Base-by-base conservation (phyloP, 768 basidiomycete species). In the Collybiopsis confluens region DNA sequence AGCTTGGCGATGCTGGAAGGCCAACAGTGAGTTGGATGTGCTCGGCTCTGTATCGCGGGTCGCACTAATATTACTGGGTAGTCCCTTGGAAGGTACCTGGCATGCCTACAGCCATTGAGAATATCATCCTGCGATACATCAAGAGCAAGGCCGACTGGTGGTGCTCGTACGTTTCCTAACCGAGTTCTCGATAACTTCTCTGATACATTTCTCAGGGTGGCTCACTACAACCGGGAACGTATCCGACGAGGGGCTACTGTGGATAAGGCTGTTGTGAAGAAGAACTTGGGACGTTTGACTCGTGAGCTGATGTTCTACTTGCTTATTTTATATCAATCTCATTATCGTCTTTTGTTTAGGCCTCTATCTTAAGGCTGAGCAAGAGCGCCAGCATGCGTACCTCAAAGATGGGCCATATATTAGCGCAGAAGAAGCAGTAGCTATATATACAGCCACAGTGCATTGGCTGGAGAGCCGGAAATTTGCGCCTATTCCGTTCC, bases 141-240 rank as follows among this genome's bases (percentile, higher is more conserved):
- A 99, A 99, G 79, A 90, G 88, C 73, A 99, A 99, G 77, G 91
- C 95, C 20, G 96, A 99, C 67, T 98, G 96, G 96, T 98, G 94
- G 93, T 88, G 88, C 68, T 95, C 90, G 76, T 88, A 68, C 60
- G 86, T 77, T 2, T 7, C 1, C 3, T 18, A n/a, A 21, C 36
- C 35, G 8, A 33, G n/a, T 1, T 40, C 9, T 10, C 36, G 35
- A 41, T 20, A 15, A 38, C 28, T 48, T 21, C 20, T 40, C 18
- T 26, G 57, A 44, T 55, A 45, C 50, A 30, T 37, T 57, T 28
- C 35, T 45, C 49, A 88, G 86, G 9, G 94, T 97, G 59, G 94
- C 96, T 8, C 96, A 99, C 68, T 98, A 96, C 73, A 98, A 98
- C 66, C 92, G 94, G 49, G 94, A 95, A 65, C 92, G 96, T 75